phyloP scores from a whole-genome alignment of 2,329 filamentous ascomycete genomes.

The Paecilomyces variotii region DNA sequence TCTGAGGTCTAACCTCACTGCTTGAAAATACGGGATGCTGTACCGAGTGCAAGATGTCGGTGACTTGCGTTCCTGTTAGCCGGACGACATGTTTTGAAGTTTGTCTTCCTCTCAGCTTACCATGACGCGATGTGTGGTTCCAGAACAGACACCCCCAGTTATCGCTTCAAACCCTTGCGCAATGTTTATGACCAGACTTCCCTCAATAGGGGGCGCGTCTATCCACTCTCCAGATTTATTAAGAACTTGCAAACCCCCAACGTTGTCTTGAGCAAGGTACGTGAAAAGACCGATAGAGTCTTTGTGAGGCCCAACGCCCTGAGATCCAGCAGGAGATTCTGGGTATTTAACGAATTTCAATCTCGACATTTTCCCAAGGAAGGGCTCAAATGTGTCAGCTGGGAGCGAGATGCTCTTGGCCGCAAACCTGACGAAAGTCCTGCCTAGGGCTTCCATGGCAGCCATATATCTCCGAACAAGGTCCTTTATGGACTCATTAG shows the following conservation, averaged over 20 bases:
- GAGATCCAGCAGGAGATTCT: slow-evolving; percentile 31
- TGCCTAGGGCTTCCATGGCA: too few relatives aligned
- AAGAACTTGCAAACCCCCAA: slow-evolving; percentile 8
- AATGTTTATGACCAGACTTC: slow-evolving; percentile 11
- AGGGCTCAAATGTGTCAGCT: slow-evolving; percentile 42
- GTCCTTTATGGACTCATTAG: too few relatives aligned
- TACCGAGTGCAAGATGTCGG: slow-evolving; percentile 27
- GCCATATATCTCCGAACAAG: too few relatives aligned
- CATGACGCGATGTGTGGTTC: slow-evolving; percentile 38
- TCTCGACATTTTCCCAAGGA: slow-evolving; percentile 42
- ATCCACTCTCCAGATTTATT: slow-evolving; percentile 12
- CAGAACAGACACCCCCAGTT: slow-evolving; percentile 41
- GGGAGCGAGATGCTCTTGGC: too few relatives aligned
- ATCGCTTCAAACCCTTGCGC: slow-evolving; percentile 39
- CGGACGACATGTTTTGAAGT: too few relatives aligned
- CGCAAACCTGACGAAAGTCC: too few relatives aligned
- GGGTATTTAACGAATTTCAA: slow-evolving; percentile 53
- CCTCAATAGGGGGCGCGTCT: slow-evolving; percentile 6
- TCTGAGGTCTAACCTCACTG: slow-evolving; percentile 42
- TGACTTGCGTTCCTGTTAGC: slow-evolving; percentile 32
- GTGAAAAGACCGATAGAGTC: slow-evolving; percentile 42
- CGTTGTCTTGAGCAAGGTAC: slow-evolving; percentile 7
- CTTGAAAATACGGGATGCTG: slow-evolving; percentile 51
- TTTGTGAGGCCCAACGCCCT: slow-evolving; percentile 52
- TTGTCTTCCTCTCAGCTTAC: too few relatives aligned